phyloP scores from a whole-genome alignment of 768 basidiomycete genomes.

The Tylopilus sp. region DNA sequence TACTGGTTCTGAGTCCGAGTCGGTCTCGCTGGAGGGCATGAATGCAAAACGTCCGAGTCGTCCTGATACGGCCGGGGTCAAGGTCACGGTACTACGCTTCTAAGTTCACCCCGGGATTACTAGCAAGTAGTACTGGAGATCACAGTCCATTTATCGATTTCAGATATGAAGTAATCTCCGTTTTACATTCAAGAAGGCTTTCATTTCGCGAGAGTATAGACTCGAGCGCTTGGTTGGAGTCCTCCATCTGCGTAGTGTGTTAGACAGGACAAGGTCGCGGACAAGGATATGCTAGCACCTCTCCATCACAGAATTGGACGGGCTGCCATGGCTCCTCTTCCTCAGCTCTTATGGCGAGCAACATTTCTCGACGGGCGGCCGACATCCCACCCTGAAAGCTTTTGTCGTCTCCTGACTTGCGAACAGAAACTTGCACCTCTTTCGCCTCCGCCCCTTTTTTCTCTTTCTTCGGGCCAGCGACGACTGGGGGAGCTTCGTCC shows the following conservation, averaged over 20 bases:
- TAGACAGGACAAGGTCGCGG: constrained; percentile 5
- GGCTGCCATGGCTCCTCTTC: constrained; percentile 78
- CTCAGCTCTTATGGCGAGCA: constrained; percentile 66
- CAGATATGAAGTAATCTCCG: constrained; percentile 54
- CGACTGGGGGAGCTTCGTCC: constrained; percentile 55
- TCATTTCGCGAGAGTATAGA: constrained; percentile 58
- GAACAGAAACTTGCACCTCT: constrained; percentile 75
- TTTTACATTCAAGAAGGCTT: constrained; percentile 49
- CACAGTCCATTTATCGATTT: constrained; percentile 55
- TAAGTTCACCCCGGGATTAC: neutral
- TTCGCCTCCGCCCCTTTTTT: constrained; percentile 58
- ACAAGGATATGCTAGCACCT: constrained; percentile 42
- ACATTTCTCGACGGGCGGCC: constrained; percentile 69
- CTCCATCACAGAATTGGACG: constrained; percentile 60
- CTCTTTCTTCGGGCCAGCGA: constrained; percentile 49
- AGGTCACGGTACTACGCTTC: neutral
- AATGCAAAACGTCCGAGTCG: neutral
- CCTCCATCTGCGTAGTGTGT: constrained; percentile 45
- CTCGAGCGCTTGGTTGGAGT: constrained; percentile 57
- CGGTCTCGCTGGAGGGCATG: constrained; percentile 50
- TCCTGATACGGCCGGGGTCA: neutral
- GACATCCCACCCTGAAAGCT: constrained; percentile 65
- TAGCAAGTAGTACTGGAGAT: constrained; percentile 8
- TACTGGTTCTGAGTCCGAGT: constrained; percentile 53
- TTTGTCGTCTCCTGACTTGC: constrained; percentile 63